Evolutionary conservation across 768 basidiomycete genomes (phyloP).

Genomic region (Postia placenta): DNA sequence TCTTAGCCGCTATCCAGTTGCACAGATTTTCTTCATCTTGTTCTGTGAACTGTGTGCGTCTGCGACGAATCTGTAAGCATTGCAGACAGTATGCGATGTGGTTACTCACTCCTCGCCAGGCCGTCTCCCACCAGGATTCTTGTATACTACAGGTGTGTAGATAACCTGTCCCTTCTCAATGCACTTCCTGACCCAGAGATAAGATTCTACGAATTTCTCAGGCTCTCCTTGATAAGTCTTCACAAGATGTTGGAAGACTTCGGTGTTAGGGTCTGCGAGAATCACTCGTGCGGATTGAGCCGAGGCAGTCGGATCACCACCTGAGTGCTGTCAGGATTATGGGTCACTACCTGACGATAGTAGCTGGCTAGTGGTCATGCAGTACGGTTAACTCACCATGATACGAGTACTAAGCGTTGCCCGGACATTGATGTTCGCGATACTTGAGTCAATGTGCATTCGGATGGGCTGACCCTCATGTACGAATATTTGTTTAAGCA

Average conservation of each 20-base stretch:
- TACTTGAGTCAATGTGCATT: conserved; percentile 79
- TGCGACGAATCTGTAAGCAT: too few relatives aligned
- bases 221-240: conserved; percentile 64
- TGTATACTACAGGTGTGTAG: conserved; percentile 75
- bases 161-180: conserved; percentile 59
- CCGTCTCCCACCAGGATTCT: conserved; percentile 77
- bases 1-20: conserved; percentile 76
- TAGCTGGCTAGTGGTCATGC: not conserved
- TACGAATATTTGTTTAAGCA: conserved; percentile 71
- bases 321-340: conserved; percentile 55
- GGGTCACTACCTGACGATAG: conserved; percentile 3
- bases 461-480: conserved; percentile 58
- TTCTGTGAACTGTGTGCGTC: conserved; percentile 72
- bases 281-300: conserved; percentile 70
- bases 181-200: conserved; percentile 81
- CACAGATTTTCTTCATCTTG: conserved; percentile 73
- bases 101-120: conserved; percentile 70
- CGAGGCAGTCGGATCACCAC: conserved; percentile 69
- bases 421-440: conserved; percentile 71
- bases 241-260: conserved; percentile 67
- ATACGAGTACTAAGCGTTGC: conserved; percentile 63
- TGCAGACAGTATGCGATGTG: too few relatives aligned
- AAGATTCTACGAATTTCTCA: conserved; percentile 74
- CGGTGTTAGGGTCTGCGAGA: conserved; percentile 74
- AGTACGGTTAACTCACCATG: conserved; percentile 37